phyloP scores from a whole-genome alignment of 2,329 filamentous ascomycete genomes.

The Paramyrothecium sp. region DNA sequence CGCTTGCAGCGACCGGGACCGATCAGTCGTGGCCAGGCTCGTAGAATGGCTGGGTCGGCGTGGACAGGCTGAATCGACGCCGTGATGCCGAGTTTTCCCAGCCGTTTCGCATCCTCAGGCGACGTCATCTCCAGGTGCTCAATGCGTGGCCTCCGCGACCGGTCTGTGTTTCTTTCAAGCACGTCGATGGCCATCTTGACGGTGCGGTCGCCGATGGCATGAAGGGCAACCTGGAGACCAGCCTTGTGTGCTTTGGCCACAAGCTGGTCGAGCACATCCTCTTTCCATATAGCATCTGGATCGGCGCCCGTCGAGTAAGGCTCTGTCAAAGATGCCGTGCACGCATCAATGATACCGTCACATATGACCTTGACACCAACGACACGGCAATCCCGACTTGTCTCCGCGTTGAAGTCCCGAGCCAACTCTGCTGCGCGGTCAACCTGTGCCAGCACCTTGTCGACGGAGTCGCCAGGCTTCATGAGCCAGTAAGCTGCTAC shows the following conservation, averaged over 20 bases:
- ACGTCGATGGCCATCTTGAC: slow-evolving; percentile 57
- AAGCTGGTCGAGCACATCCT: slow-evolving; percentile 49
- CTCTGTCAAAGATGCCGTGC: slow-evolving; percentile 59
- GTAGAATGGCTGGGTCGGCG: slow-evolving; percentile 58
- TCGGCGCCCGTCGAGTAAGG: slow-evolving; percentile 52
- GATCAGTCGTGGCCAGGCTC: slow-evolving; percentile 59
- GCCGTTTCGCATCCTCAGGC: slow-evolving; percentile 50
- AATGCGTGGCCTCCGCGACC: slow-evolving; percentile 56
- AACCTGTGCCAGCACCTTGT: slow-evolving; percentile 43
- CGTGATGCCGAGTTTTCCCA: slow-evolving; percentile 59
- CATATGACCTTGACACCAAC: slow-evolving; percentile 65
- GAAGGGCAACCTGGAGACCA: slow-evolving; percentile 60
- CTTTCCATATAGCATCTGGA: slow-evolving; percentile 54
- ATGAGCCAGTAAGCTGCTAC: slow-evolving; percentile 59
- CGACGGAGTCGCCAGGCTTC: slow-evolving; percentile 40
- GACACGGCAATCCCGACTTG: slow-evolving; percentile 42
- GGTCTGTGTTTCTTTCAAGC: slow-evolving; percentile 41
- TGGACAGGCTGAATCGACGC: slow-evolving; percentile 59
- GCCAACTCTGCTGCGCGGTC: slow-evolving; percentile 46
- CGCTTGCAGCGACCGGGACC: slow-evolving; percentile 52
- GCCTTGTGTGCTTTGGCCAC: slow-evolving; percentile 51
- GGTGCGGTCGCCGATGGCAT: slow-evolving; percentile 64
- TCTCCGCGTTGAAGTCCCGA: slow-evolving; percentile 28
- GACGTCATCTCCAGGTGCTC: slow-evolving; percentile 63
- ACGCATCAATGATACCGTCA: slow-evolving; percentile 64